Evolutionary conservation across 305 asterid genomes (phyloP).

Genomic region (Striga hermonthica): DNA sequence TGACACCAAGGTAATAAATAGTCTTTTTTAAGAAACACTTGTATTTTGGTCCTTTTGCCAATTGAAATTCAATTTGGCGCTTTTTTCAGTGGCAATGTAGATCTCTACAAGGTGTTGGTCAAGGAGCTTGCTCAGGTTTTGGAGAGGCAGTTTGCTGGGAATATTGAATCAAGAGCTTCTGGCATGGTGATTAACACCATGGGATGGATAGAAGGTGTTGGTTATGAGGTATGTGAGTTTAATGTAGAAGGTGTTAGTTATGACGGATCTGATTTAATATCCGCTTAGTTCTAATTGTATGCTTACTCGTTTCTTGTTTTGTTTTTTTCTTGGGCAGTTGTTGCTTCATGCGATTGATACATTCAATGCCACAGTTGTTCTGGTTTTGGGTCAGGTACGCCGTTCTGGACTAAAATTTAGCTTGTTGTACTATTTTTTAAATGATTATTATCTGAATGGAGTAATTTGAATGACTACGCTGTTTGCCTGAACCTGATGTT

Average conservation of each 20-base stretch:
- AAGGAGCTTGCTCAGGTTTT: slow-evolving; percentile 84
- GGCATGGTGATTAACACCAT: slow-evolving; percentile 96
- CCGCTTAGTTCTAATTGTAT: too few relatives aligned
- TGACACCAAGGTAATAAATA: slow-evolving; percentile 65
- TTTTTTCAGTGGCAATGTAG: slow-evolving; percentile 72
- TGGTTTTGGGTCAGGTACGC: slow-evolving; percentile 94
- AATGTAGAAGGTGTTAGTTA: too few relatives aligned
- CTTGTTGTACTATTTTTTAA: neutral
- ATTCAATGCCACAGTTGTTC: slow-evolving; percentile 76
- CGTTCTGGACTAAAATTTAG: neutral
- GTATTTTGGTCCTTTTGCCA: slow-evolving; percentile 12
- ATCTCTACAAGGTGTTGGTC: slow-evolving; percentile 82
- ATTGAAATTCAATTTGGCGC: slow-evolving; percentile 29
- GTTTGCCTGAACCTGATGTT: too few relatives aligned
- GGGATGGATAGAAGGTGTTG: slow-evolving; percentile 97
- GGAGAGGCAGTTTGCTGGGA: slow-evolving; percentile 81
- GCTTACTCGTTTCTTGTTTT: neutral
- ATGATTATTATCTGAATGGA: too few relatives aligned
- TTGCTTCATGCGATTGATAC: slow-evolving; percentile 88
- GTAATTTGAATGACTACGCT: too few relatives aligned
- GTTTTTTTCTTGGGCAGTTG: slow-evolving; percentile 57
- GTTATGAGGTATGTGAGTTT: slow-evolving; percentile 72
- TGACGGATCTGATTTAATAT: too few relatives aligned
- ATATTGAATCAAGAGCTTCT: slow-evolving; percentile 87
- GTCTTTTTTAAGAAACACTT: slow-evolving; percentile 1